Base-by-base conservation (phyloP, 2,329 filamentous ascomycete species). In the Cladophialophora exuberans region DNA sequence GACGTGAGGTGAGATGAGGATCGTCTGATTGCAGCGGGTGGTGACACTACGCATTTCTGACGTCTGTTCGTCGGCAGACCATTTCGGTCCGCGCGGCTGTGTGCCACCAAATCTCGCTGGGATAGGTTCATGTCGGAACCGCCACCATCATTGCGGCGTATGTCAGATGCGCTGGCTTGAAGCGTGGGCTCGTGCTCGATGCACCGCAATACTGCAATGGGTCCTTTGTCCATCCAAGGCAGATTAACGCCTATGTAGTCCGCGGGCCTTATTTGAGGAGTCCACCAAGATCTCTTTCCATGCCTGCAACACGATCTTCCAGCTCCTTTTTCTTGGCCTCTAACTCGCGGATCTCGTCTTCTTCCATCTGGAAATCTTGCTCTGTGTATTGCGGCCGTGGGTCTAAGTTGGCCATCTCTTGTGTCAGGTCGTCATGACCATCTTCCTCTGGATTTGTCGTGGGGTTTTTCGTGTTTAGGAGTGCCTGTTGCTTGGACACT, bases 401-500 rank as follows among this genome's bases (percentile, higher is more conserved):
- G 4, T 68, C 62, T 2, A 61, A 31, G 15, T 25, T 11, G 3
- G n/a, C 20, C 2, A 22, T 50, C 41, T 44, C 51, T n/a, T 64
- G 60, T 4, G 63, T 63, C 1, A 75, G 73, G n/a, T 74, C 69
- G 2, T 79, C 76, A 0, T 79, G 75, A 2, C 82, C 79, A 3
- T 79, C 73, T 10, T 81, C 1, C 66, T 79, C 79, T 63, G 79
- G 78, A 25, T 84, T 82, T 57, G 82, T 79, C 2, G 76, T 75
- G 17, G 74, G 70, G 63, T 91, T 91, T 79, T 93, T 85, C 54
- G 80, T 80, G 54, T 87, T 85, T 59, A 97, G 70, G 65, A 90
- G 83, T 55, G 83, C 81, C 9, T 84, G 80, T 73, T 96, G 93
- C 66, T 88, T 85, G 6, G 84, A 82, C 1, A 97, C 89, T 51